Base-by-base conservation (phyloP, 2,329 filamentous ascomycete genomes). In the Biscogniauxia sp. region DNA sequence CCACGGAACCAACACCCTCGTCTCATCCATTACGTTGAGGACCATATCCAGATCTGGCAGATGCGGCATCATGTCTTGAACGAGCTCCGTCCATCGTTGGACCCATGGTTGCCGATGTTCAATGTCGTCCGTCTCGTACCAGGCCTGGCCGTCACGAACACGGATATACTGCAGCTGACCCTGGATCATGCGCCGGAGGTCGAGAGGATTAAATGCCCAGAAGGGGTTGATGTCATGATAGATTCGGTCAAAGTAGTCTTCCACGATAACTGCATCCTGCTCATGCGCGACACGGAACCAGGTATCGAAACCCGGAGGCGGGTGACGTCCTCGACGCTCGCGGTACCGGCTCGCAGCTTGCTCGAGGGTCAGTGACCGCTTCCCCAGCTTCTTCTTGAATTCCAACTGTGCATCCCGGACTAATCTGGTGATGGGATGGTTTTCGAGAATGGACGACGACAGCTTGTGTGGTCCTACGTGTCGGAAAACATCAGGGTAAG, bases 11-110 rank as follows among this genome's bases (percentile, higher is more conserved):
- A 88, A 74, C n/a, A 90, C 72, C 20, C 87, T 79, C 26, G 86
- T 81, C 70, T 89, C 85, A 70, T 89, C 86, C 74, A 87, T 79
- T 56, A 81, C 78, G 69, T 89, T 89, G 75, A 89, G 84, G 11
- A 86, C 82, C 77, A 89, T 87, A 69, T 89, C 86, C 70, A 89
- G 82, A 63, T 89, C 86, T 4, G 86, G 87, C 20, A 89, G 70
- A 55, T 80, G 75, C 15, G 78, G 70, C 64, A 66, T 61, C 25
- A 86, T 83, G 57, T 82, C 80, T 2, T 72, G 65, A n/a, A 87
- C 79, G 13, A 85, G 75, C 2, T 76, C 70, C 2, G 77, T 77
- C 81, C 81, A 84, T 20, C 78, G 72, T 67, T 80, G 69, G 41
- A 82, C 69, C 77, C 79, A 81, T 1, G 75, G 72, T 23, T 79